Base-by-base conservation (phyloP, 495 filamentous ascomycete species). In the Hyaloscypha hepaticicola region DNA sequence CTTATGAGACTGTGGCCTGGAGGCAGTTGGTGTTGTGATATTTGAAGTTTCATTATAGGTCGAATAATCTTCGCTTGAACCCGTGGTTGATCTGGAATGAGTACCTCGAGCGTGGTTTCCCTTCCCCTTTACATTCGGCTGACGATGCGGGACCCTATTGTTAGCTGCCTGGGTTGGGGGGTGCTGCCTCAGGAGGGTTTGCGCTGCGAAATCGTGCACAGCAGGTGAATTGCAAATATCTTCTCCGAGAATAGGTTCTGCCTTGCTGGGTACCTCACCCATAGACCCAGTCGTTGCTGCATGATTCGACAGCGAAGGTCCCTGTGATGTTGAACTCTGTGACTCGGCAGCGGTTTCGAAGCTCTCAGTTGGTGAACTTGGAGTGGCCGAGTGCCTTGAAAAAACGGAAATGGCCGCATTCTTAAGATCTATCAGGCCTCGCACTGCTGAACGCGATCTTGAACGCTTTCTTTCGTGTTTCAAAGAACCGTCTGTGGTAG, bases 41-140 rank as follows among this genome's bases (percentile, higher is more conserved):
- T 58, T 69, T 26, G 67, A 66, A 21, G 49, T 60, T 34, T 69
- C 63, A 53, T 69, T 64, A 5, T 58, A 38, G 19, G 45, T 62
- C 3, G 64, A 66, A 26, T 66, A 69, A 6, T 61, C 66, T 27
- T 69, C 67, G 45, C 67, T 69, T 28, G 67, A 69, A 29, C 60
- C 66, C 33, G 66, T 68, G 21, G 58, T 49, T 56, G 63, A 60
- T 34, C 67, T 28, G 4, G 60, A 51, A 66, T 60, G 55, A 24
- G 48, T 45, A 49, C 9, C 8, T 22, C 52, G 31, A n/a, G 27
- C 28, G 45, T 55, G 26, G 27, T 22, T 11, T 41, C 4, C 27
- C 28, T 27, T n/a, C n/a, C n/a, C n/a, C n/a, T 21, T 33, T 5
- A 52, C 14, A 22, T 55, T 28, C 34, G n/a, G n/a, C 3, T 29